Evolutionary conservation across 257 asterid species (phyloP), one percentile per base, ranked within the genome.

Genomic region (Solanum pimpinellifolium): DNA sequence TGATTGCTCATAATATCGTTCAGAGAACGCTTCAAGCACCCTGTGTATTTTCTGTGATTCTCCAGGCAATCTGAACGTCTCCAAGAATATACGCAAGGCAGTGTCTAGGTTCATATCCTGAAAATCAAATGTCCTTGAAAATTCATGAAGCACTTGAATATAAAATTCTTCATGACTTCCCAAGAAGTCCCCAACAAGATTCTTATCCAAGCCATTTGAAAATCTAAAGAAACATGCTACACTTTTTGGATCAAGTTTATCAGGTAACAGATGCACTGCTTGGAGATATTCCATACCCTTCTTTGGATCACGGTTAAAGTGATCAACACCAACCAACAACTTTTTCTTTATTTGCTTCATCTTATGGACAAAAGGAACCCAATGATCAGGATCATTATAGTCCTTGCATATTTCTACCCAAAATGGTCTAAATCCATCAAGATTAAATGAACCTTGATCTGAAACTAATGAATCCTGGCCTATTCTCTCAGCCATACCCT

Each of bases 21-120:
- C 98, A 20, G 99, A 89, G 92, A 96, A 96, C 86, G 99, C 98
- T 91, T 96, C 99, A 42, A 96, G 95, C 81, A 93, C 99, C 91
- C 98, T 94, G 83, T 93, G 98, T 88, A 96, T 96, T 92, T 96
- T 96, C 91, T 96, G 99, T 87, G 99, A 95, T 73, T 96, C 99
- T 80, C 99, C 98, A 70, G 99, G 99, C 90, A 96, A 89, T 90
- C 98, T 90, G 89, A 96, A 96, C 46, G 98, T 94, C 88, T 95
- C 98, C 93, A 96, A 91, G 90, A 96, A 94, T 85, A 95, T 90
- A 56, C 98, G 97, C 91, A 96, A 88, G 46, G 99, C 99, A 86
- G 91, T 92, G 87, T 96, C 98, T 90, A 95, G 91, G 90, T 93
- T 96, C 95, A 94, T 93, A 89, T 87, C 89, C 85, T 87, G 93